These are phyloP conservation scores for Peltaster fructicola DNA, from an alignment of 2,329 filamentous ascomycete species.

Conservation along the genomic window DNA sequence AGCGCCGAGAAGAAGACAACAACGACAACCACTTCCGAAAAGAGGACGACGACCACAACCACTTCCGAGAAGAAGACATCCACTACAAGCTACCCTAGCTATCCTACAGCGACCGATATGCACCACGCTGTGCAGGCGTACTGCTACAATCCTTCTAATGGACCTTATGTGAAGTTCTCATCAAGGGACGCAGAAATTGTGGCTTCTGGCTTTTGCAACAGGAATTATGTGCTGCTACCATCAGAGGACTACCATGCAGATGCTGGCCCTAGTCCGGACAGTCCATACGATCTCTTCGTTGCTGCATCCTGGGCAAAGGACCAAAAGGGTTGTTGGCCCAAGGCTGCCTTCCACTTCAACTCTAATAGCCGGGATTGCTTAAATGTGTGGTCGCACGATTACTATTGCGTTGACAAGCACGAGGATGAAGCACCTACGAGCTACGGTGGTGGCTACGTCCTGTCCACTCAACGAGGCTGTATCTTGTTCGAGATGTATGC, in stretches of 20 bases:
- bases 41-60: no score
- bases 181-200: not conserved
- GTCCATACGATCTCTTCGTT: not conserved
- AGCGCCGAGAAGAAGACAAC: no score
- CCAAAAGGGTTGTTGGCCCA: not conserved
- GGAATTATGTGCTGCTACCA: not conserved
- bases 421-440: not conserved
- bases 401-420: slow-evolving; percentile 1
- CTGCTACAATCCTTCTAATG: not conserved
- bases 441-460: slow-evolving; percentile 1
- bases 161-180: not conserved
- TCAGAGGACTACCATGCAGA: not conserved
- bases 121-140: no score
- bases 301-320: slow-evolving; percentile 1
- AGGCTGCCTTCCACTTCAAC: not conserved
- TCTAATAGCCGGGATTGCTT: not conserved
- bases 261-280: not conserved
- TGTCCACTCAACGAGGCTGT: slow-evolving; percentile 1
- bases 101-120: no score
- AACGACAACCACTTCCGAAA: no score
- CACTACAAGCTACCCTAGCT: no score
- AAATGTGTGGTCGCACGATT: not conserved
- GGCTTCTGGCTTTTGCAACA: not conserved
- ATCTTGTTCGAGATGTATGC: slow-evolving; percentile 1
- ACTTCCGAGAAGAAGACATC: slow-evolving; percentile 2